phyloP scores from a whole-genome alignment of 2,329 filamentous ascomycete species.

The Xylariomycetidae sp. region DNA sequence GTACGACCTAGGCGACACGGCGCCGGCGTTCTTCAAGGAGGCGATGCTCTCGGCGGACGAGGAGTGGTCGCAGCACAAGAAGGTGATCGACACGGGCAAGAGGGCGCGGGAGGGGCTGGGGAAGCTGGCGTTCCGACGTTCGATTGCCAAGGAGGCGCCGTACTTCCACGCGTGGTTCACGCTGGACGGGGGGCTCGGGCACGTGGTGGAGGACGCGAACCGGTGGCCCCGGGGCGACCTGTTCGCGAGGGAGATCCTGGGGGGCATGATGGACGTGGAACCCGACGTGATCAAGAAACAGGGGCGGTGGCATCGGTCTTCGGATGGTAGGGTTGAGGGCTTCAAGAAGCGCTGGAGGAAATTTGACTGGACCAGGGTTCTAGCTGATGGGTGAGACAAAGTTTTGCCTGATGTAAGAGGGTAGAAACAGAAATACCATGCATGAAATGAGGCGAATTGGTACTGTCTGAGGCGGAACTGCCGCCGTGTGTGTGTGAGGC shows the following conservation, averaged over 20 bases:
- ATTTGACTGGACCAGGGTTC: conserved; percentile 77
- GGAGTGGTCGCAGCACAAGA: conserved; percentile 94
- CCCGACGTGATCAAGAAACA: conserved; percentile 85
- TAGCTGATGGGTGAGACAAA: conserved; percentile 40
- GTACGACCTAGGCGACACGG: conserved; percentile 83
- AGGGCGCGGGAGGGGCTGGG: conserved; percentile 64
- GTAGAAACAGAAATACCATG: too few relatives aligned
- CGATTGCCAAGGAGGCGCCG: conserved; percentile 90
- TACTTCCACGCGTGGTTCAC: conserved; percentile 98
- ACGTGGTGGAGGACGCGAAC: conserved; percentile 81
- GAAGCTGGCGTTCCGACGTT: conserved; percentile 74
- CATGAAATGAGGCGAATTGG: too few relatives aligned
- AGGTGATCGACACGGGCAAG: conserved; percentile 82
- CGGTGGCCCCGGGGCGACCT: conserved; percentile 88
- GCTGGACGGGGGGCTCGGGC: conserved; percentile 85
- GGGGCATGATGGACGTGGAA: conserved; percentile 83
- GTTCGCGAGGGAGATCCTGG: conserved; percentile 87
- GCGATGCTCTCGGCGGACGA: conserved; percentile 84
- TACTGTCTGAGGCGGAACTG: too few relatives aligned
- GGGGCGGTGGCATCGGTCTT: conserved; percentile 75
- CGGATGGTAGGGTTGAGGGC: conserved; percentile 64
- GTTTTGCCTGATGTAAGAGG: too few relatives aligned
- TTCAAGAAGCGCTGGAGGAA: conserved; percentile 86
- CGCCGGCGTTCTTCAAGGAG: conserved; percentile 92
- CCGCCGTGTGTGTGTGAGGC: too few relatives aligned